Percentiles rank a stretch among this genome's conserved stretches.
phyloP scores from a whole-genome alignment of 352 stramenopile genomes.

The Globisporangium megalacanthum region DNA sequence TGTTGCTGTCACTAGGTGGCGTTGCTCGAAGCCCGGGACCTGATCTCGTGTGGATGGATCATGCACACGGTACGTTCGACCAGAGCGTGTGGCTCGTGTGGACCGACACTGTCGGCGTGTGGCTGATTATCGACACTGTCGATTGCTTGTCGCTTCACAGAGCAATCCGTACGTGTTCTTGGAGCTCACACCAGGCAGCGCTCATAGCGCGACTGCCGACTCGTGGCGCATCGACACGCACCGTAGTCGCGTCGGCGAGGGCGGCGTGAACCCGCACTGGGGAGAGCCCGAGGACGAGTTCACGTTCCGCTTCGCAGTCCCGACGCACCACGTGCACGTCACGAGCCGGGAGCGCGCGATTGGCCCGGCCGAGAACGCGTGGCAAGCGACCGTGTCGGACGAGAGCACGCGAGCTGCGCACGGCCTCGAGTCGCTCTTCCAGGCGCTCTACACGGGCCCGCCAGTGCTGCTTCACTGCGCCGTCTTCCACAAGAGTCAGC shows the following conservation, averaged over 20 bases:
- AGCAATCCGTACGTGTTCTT: slow-evolving; percentile 79
- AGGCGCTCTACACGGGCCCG: slow-evolving; percentile 57
- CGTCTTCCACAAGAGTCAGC: slow-evolving; percentile 77
- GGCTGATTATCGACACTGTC: background rate
- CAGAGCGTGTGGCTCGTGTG: background rate
- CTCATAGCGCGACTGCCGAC: slow-evolving; percentile 36
- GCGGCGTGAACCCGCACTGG: slow-evolving; percentile 58
- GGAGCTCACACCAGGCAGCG: slow-evolving; percentile 32
- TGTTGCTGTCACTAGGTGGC: slow-evolving; percentile 28
- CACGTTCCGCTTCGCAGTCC: slow-evolving; percentile 69
- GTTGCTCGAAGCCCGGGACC: slow-evolving; percentile 60
- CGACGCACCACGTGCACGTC: slow-evolving; percentile 54
- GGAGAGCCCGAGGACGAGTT: slow-evolving; percentile 45
- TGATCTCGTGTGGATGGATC: slow-evolving; percentile 67
- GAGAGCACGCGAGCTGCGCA: slow-evolving; percentile 25
- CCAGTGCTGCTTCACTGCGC: slow-evolving; percentile 51
- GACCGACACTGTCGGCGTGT: background rate
- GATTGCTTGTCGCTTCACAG: slow-evolving; percentile 16
- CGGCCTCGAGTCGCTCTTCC: slow-evolving; percentile 52
- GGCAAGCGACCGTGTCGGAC: slow-evolving; percentile 30
- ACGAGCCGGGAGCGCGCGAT: slow-evolving; percentile 12
- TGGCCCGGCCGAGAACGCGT: slow-evolving; percentile 24
- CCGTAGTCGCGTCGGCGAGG: slow-evolving; percentile 46
- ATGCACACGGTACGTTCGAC: slow-evolving; percentile 34
- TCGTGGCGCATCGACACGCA: slow-evolving; percentile 75